Conservation (phyloP, 1,139 yeast genomes). For the Blastobotrys buckinghamii region DNA sequence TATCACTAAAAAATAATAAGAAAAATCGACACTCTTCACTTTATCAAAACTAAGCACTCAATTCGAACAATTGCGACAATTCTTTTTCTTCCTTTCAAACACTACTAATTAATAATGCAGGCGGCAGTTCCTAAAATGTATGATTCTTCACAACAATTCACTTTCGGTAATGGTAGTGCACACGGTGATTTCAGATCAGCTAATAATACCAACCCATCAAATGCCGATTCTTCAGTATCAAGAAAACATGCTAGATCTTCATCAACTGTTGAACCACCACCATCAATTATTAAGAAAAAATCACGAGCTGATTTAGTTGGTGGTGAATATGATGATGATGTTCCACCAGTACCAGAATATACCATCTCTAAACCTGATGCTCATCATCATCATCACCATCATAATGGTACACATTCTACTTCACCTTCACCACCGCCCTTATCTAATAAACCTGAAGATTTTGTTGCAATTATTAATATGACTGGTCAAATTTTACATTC, state of each 20-base stretch:
- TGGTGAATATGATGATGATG: not conserved
- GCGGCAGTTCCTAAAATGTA: slow-evolving; percentile 4
- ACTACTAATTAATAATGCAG: not conserved
- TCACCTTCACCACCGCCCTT: not conserved
- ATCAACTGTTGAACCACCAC: slow-evolving; percentile 12
- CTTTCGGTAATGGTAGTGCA: not conserved
- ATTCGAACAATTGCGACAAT: too few species aligned
- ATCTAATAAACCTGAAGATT: slow-evolving; percentile 6
- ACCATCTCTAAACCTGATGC: not conserved
- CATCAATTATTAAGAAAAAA: slow-evolving; percentile 11
- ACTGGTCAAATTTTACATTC: slow-evolving; percentile 19
- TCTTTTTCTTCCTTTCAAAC: not conserved
- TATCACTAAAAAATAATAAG: too few species aligned
- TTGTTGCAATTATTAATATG: slow-evolving; percentile 16
- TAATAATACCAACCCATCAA: not conserved
- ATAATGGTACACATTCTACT: not conserved
- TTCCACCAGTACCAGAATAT: slow-evolving; percentile 9
- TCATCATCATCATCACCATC: too few species aligned
- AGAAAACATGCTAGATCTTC: slow-evolving; percentile 14
- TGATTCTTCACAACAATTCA: slow-evolving; percentile 2
- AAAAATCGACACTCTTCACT: too few species aligned
- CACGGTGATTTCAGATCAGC: not conserved
- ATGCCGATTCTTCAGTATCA: not conserved
- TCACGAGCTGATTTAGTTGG: slow-evolving; percentile 11
- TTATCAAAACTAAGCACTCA: too few species aligned